These are phyloP conservation scores for Ophiorrhiza pumila DNA, from an alignment of 257 asterid genomes.

Conservation along the genomic window DNA sequence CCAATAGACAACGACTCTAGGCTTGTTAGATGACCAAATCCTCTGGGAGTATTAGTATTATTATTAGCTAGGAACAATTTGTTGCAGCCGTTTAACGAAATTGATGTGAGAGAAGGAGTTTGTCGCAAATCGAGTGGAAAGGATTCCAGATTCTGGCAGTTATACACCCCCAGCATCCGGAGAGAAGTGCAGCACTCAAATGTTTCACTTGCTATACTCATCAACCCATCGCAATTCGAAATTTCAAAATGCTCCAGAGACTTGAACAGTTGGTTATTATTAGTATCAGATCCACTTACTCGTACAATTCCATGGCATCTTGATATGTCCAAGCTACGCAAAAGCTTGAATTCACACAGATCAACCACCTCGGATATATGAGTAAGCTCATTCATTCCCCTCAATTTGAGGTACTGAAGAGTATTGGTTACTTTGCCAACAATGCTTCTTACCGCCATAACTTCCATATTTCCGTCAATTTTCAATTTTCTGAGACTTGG, in stretches of 20 bases:
- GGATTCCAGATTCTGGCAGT: slow-evolving; percentile 7
- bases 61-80: slow-evolving; percentile 15
- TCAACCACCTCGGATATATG: neutral
- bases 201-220: slow-evolving; percentile 18
- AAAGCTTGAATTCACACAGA: neutral
- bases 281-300: neutral
- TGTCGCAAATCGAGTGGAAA: slow-evolving; percentile 1
- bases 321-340: neutral
- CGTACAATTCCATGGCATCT: neutral
- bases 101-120: neutral
- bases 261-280: neutral
- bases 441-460: slow-evolving; percentile 16
- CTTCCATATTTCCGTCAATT: neutral
- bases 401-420: neutral
- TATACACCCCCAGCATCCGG: accelerated
- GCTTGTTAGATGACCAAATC: slow-evolving; percentile 1
- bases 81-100: neutral
- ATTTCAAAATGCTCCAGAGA: neutral
- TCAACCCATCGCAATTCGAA: slow-evolving; percentile 1
- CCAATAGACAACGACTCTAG: neutral
- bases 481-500: slow-evolving; percentile 11
- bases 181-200: slow-evolving; percentile 2
- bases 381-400: neutral
- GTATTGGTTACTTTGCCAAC: slow-evolving; percentile 10
- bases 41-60: neutral